Base-by-base conservation (phyloP, 345 rosid genomes). In the Eucalyptus pauciflora region DNA sequence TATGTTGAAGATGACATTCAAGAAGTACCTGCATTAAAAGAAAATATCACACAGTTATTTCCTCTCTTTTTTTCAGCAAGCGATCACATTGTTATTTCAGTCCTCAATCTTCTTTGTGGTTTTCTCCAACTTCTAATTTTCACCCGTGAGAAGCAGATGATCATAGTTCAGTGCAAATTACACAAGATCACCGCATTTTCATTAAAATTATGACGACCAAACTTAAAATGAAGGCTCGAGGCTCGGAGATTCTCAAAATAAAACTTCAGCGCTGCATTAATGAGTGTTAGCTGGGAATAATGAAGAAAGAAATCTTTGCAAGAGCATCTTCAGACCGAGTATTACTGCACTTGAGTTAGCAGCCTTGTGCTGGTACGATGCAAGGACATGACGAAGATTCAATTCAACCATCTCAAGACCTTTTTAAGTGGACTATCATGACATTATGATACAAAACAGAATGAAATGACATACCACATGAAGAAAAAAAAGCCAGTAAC, bases 401-500 rank as follows among this genome's bases (percentile, higher is more conserved):
- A 43, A 48, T 87, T 64, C 49, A 41, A 50, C 48, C 14, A 60
- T 88, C 60, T 46, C 37, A 50, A 27, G 16, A 41, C 49, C 6
- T 7, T 49, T 37, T 1, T 10, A 22, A 48, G 7, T 12, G 24
- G n/a, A 33, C 86, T 3, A 58, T 41, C 24, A n/a, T 31, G 33
- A 48, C 33, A 90, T 95, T 79, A 76, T 20, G 83, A 89, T 90
- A 85, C 93, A 92, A 91, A 94, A 92, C 93, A 94, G 92, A 93
- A 93, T 58, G 95, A 95, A 50, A 95, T 94, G 49, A 94, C 92
- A 41, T 91, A 96, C 99, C 99, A 97, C 99, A 95, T 96, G 95
- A 97, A 97, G 95, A 97, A 97, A 94, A 96, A 97, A 88, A 96
- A 96, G 3, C 99, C 99, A 76, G 99, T 97, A 71, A 96, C 95